Base-by-base conservation (phyloP, 176 grass and related monocot genomes). In the Zea luxurians region DNA sequence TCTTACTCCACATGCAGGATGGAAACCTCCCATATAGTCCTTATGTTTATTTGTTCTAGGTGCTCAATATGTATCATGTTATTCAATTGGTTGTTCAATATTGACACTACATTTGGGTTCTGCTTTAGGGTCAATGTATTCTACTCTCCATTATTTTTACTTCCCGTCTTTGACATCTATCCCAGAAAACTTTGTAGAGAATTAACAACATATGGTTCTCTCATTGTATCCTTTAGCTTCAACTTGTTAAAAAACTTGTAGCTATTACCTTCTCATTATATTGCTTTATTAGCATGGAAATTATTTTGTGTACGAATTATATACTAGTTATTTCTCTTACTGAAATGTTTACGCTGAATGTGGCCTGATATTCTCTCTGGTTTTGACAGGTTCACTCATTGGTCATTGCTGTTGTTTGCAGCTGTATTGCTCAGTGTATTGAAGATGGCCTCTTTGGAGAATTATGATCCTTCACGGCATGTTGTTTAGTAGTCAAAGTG, bases 311-410 rank as follows among this genome's bases (percentile, higher is more conserved):
- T 7, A n/a, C 57, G 34, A 46, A 55, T 64, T 55, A 49, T 55
- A 18, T 55, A 55, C 2, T n/a, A 17, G 62, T 8, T 64, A 55
- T 67, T 77, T 71, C 3, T 71, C 9, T 53, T 60, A 50, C 12
- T 61, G 27, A 2, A 7, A 38, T 37, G 57, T 73, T 78, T 13
- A 17, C 8, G 6, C n/a, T 3, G 62, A 83, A 64, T 79, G 76
- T 70, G 3, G 12, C 9, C 71, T 84, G 35, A 88, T 48, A 73
- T 77, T 9, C 5, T 15, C 58, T 84, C 66, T 38, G 10, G 81
- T 52, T 48, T 77, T 66, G 58, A 43, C 82, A 89, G 87, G 82
- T 36, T 42, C 47, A 21, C 49, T 40, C 38, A 40, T 40, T 40
- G 4, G 27, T 58, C 35, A 60, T 71, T 10, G 2, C 12, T 59